These are phyloP conservation scores for Apiospora arundinis DNA, from an alignment of 2,329 filamentous ascomycete species.

Conservation along the genomic window DNA sequence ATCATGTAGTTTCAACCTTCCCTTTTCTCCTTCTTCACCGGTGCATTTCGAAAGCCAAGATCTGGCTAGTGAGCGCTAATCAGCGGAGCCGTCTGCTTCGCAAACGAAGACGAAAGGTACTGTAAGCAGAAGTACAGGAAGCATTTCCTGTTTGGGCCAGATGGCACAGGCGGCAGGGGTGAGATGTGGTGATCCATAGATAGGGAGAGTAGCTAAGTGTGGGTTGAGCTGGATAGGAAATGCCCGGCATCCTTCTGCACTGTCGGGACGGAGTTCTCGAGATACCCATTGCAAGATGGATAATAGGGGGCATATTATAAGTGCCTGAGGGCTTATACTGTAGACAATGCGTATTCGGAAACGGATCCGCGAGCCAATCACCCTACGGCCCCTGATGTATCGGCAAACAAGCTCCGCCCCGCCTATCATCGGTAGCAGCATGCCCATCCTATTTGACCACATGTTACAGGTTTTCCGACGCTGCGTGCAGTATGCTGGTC, in stretches of 20 bases:
- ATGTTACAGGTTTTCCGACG: background rate
- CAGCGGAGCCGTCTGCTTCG: background rate
- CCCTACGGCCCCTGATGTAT: background rate
- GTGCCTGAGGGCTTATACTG: background rate
- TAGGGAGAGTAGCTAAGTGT: background rate
- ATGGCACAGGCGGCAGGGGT: background rate
- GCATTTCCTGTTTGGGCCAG: background rate
- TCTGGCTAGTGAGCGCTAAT: background rate
- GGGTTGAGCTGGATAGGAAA: background rate
- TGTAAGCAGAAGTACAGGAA: background rate
- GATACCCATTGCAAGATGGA: background rate
- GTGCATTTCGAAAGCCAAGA: background rate
- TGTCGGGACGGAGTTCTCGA: background rate
- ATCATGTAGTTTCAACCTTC: background rate
- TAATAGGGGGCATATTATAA: too few species aligned
- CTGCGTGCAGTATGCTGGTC: background rate
- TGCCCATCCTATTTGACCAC: too few species aligned
- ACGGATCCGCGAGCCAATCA: background rate
- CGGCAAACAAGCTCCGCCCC: background rate
- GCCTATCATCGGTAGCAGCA: background rate
- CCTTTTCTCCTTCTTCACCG: background rate
- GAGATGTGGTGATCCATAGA: background rate
- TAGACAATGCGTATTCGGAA: background rate
- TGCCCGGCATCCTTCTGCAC: background rate
- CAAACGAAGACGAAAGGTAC: background rate